Conservation (phyloP, 768 basidiomycete genomes). For the Trametes meyenii region DNA sequence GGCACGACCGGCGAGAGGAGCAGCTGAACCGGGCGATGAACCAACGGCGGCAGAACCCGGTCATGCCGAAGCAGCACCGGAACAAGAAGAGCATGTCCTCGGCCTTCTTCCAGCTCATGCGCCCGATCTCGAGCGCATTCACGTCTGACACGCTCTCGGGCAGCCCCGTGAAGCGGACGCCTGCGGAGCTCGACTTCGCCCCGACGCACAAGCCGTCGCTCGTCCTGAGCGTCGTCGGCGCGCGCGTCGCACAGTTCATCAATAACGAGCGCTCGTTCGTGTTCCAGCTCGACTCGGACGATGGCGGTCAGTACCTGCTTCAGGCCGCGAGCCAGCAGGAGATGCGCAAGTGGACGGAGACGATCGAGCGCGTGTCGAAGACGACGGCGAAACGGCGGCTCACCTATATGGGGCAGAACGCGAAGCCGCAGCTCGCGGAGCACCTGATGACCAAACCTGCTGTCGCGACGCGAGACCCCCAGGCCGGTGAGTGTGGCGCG, state of each 20-base stretch:
- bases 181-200: constrained; percentile 75
- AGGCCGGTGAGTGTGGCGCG: constrained; percentile 53
- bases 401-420: constrained; percentile 77
- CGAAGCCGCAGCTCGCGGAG: constrained; percentile 74
- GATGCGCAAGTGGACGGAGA: constrained; percentile 78
- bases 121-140: constrained; percentile 88
- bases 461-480: constrained; percentile 67
- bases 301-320: constrained; percentile 81
- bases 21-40: constrained; percentile 75
- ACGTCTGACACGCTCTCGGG: constrained; percentile 59
- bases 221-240: constrained; percentile 74
- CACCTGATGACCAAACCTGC: constrained; percentile 67
- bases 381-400: constrained; percentile 75
- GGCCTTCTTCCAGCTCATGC: constrained; percentile 82
- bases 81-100: constrained; percentile 87
- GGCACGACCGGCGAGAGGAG: constrained; percentile 74
- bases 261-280: constrained; percentile 83
- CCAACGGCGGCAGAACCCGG: constrained; percentile 49
- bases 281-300: constrained; percentile 84
- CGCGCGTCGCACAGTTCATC: constrained; percentile 67
- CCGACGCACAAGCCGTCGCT: constrained; percentile 74
- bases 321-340: constrained; percentile 74
- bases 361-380: constrained; percentile 69
- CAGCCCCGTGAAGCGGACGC: constrained; percentile 52
- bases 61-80: constrained; percentile 72